Percentiles rank a stretch among this genome's conserved stretches.
These are phyloP conservation scores for Fusarium longipes DNA, from an alignment of 2,329 filamentous ascomycete genomes.

Conservation along the genomic window DNA sequence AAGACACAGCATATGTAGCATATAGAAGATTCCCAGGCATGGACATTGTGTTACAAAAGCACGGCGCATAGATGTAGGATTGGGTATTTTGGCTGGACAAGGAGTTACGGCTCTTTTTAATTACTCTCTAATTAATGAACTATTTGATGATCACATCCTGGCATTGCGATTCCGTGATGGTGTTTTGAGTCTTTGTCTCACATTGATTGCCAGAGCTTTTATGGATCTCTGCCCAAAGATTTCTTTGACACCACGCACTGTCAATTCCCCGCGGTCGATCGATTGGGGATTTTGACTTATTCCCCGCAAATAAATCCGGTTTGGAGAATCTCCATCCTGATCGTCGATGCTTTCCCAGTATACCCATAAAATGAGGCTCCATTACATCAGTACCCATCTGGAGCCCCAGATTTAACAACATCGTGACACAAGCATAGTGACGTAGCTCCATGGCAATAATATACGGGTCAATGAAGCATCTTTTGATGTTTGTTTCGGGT, in stretches of 20 bases:
- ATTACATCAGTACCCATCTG: slow-evolving; percentile 30
- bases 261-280: background rate
- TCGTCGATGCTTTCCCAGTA: slow-evolving; percentile 16
- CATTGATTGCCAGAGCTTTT: background rate
- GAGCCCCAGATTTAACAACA: slow-evolving; percentile 19
- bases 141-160: background rate
- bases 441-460: background rate
- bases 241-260: background rate
- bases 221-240: background rate
- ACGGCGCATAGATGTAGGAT: slow-evolving; percentile 19
- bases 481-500: background rate
- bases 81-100: background rate
- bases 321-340: slow-evolving; percentile 9
- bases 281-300: background rate
- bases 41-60: slow-evolving; percentile 25
- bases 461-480: background rate
- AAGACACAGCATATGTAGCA: slow-evolving; percentile 24
- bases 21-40: slow-evolving; percentile 29
- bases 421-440: slow-evolving; percentile 6
- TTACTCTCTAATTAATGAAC: slow-evolving; percentile 22
- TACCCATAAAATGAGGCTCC: slow-evolving; percentile 30
- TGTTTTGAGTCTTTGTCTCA: too few species aligned
- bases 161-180: background rate
- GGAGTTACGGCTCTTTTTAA: slow-evolving; percentile 21
- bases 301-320: slow-evolving; percentile 17